Percentiles rank a stretch among this genome's conserved stretches.
phyloP scores from a whole-genome alignment of 495 filamentous ascomycete species.

The Penicillium lividum region DNA sequence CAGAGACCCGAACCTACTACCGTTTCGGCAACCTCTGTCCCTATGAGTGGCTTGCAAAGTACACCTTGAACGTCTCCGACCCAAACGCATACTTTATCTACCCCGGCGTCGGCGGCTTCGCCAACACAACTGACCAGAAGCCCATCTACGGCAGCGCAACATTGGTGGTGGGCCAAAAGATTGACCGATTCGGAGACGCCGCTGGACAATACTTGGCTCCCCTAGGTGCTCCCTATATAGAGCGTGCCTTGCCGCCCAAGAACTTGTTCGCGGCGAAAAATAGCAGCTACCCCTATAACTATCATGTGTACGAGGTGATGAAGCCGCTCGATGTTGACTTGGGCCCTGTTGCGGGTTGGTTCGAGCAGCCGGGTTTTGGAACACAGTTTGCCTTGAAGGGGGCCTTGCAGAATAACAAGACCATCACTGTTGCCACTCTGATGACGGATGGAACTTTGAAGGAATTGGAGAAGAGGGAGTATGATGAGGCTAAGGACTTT shows the following conservation, averaged over 20 bases:
- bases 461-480: background rate
- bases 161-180: conserved; percentile 37
- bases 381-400: conserved; percentile 36
- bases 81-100: background rate
- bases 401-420: too few species aligned
- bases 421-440: background rate
- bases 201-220: conserved; percentile 43
- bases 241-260: conserved; percentile 49
- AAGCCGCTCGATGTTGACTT: conserved; percentile 37
- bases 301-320: conserved; percentile 28
- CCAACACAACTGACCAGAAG: background rate
- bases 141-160: conserved; percentile 21
- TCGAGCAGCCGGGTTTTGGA: conserved; percentile 55
- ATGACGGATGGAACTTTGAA: background rate
- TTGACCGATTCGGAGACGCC: conserved; percentile 54
- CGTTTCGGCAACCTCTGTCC: conserved; percentile 49
- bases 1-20: conserved; percentile 37
- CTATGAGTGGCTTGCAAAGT: conserved; percentile 44
- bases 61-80: conserved; percentile 20
- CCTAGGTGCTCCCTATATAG: conserved; percentile 47
- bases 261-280: background rate
- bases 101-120: background rate
- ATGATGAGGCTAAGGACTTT: background rate
- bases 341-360: conserved; percentile 53
- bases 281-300: background rate